Conservation (phyloP, 2,329 filamentous ascomycete genomes). For the Fusarium incarnatum region DNA sequence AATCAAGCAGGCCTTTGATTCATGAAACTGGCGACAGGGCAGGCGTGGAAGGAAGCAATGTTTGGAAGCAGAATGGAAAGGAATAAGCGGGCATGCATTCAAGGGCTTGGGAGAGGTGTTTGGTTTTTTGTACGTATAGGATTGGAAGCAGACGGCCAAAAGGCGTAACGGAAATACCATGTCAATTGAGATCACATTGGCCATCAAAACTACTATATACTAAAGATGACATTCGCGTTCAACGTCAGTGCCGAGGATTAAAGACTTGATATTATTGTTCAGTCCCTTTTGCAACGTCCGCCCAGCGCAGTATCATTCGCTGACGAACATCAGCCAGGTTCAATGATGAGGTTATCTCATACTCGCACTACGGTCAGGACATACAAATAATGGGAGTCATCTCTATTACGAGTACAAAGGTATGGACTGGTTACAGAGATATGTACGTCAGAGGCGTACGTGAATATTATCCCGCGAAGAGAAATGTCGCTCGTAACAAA, state of each 20-base stretch:
- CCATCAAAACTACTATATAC: slow-evolving; percentile 7
- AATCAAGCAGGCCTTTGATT: slow-evolving; percentile 53
- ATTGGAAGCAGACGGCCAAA: slow-evolving; percentile 35
- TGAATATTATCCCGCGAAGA: background rate
- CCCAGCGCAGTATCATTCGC: too few species aligned
- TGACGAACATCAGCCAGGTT: background rate
- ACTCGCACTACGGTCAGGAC: background rate
- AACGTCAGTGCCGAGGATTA: background rate
- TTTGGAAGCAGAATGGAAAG: slow-evolving; percentile 43
- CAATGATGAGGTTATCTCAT: background rate
- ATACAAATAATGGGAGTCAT: background rate
- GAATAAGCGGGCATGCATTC: slow-evolving; percentile 39
- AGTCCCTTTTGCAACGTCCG: background rate
- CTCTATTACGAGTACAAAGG: background rate
- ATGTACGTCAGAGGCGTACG: background rate
- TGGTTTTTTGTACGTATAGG: slow-evolving; percentile 46
- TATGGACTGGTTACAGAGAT: background rate
- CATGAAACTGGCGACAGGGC: slow-evolving; percentile 39
- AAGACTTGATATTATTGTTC: background rate
- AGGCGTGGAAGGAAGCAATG: slow-evolving; percentile 26
- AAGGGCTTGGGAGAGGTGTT: slow-evolving; percentile 40
- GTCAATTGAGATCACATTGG: slow-evolving; percentile 33
- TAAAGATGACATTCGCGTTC: background rate
- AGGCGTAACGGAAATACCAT: slow-evolving; percentile 41
- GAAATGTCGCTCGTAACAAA: background rate